Evolutionary conservation across 2,329 filamentous ascomycete species (phyloP).

Genomic region (Colletotrichum plurivorum): DNA sequence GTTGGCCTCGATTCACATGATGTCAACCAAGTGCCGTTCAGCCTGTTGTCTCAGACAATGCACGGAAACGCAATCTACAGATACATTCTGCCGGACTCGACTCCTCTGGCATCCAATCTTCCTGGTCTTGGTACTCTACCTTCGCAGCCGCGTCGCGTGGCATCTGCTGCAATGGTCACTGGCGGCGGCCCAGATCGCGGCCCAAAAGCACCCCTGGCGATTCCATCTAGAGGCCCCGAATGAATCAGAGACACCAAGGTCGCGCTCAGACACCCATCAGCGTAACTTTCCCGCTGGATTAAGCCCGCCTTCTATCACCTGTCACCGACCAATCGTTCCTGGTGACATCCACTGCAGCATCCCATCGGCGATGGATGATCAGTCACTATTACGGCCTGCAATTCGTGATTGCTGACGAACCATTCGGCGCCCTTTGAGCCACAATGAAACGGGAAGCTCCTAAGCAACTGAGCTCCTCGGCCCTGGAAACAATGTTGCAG

Average conservation of each 20-base stretch:
- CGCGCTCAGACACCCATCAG: slow-evolving; percentile 10
- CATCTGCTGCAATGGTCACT: slow-evolving; percentile 5
- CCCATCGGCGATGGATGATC: slow-evolving; percentile 19
- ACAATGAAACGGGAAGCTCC: background rate
- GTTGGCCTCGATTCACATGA: background rate
- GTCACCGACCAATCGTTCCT: slow-evolving; percentile 12
- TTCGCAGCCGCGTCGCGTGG: slow-evolving; percentile 23
- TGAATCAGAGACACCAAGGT: slow-evolving; percentile 4
- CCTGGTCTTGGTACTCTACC: background rate
- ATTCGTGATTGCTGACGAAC: slow-evolving; percentile 25
- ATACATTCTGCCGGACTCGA: background rate
- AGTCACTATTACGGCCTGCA: slow-evolving; percentile 12
- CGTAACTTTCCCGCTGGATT: slow-evolving; percentile 13
- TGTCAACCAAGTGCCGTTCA: background rate
- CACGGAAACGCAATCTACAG: slow-evolving; percentile 6
- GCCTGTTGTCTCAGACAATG: slow-evolving; percentile 15
- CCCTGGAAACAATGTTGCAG: background rate
- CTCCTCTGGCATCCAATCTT: background rate
- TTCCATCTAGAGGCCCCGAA: slow-evolving; percentile 6
- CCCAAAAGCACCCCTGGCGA: slow-evolving; percentile 7
- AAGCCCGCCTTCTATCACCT: slow-evolving; percentile 10
- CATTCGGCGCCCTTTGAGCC: background rate
- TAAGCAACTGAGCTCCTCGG: slow-evolving; percentile 10
- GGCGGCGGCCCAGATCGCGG: slow-evolving; percentile 12
- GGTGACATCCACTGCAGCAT: slow-evolving; percentile 16